Evolutionary conservation across 1,284 basidiomycete species (phyloP), one percentile per base, ranked within the genome.

Genomic region (Ustilago nuda): DNA sequence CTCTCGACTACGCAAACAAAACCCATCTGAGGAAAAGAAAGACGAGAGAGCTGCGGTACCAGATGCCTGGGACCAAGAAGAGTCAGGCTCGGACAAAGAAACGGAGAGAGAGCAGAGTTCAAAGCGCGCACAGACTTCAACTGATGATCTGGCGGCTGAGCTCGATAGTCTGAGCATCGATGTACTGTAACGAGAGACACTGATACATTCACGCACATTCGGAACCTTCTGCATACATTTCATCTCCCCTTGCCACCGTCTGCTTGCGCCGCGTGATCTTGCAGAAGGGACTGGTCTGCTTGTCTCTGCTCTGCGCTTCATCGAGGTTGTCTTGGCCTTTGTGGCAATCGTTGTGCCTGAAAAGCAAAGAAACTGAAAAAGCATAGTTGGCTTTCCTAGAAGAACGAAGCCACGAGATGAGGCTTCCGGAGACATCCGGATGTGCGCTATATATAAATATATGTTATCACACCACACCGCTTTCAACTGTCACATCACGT

Each of bases 1-100:
- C 33, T 72, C 70, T 33, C 70, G 70, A 32, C 53, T 66, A 52
- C 70, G 70, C 57, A 72, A 57, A 39, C 19, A 30, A 17, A n/a
- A 19, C n/a, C 35, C 51, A 15, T 45, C 56, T 13, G 60, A 35
- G 35, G 30, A 45, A 5, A 35, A 35, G 27, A 19, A 33, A 30
- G 36, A 56, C 12, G 33, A 43, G n/a, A 15, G 35, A 30, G 27
- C 53, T 15, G 53, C 58, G 32, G 55, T 61, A 17, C n/a, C 62
- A 35, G 45, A 56, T 19, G 52, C 62, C 8, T 54, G 43, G 50
- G 51, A 66, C 32, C 55, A 52, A 53, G 56, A 63, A n/a, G 27
- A 52, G 13, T 13, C 35, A 17, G 54, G 15, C 13, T 13, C 50
- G 37, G 48, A 19, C 36, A 9, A 19, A 19, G 35, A 11, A 41